A percentile compares a stretch with the other conserved stretches of the same genome.
phyloP scores from a whole-genome alignment of 106 monocot species.

The Acanthochlamys bracteata region DNA sequence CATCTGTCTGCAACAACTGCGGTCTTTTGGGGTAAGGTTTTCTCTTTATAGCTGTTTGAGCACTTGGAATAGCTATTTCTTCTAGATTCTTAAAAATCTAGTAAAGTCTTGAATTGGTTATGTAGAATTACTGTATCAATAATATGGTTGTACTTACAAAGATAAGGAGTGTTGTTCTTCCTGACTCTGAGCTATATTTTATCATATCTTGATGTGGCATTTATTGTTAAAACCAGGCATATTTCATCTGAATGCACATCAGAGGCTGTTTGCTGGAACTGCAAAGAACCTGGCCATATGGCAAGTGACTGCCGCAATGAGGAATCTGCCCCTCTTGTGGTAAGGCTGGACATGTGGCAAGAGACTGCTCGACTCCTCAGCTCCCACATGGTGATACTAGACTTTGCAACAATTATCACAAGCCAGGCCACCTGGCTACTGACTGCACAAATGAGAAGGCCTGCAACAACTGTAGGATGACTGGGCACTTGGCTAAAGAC shows the following conservation, averaged over 20 bases:
- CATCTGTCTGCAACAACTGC: slow-evolving; percentile 92
- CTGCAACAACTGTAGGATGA: slow-evolving; percentile 73
- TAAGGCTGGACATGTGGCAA: slow-evolving; percentile 61
- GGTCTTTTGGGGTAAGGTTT: slow-evolving; percentile 83
- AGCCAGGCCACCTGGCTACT: slow-evolving; percentile 56
- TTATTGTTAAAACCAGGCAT: slow-evolving; percentile 30
- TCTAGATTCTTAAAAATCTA: background rate
- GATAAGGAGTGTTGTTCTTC: too few species aligned
- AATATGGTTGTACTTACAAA: too few species aligned
- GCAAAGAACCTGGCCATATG: slow-evolving; percentile 68
- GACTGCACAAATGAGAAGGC: slow-evolving; percentile 75
- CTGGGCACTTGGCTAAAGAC: slow-evolving; percentile 73
- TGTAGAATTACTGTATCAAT: too few species aligned
- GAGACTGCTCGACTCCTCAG: slow-evolving; percentile 38
- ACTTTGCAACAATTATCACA: slow-evolving; percentile 75
- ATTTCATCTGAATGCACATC: slow-evolving; percentile 62
- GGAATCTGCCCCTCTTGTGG: slow-evolving; percentile 66
- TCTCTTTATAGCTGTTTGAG: background rate
- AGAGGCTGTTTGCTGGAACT: slow-evolving; percentile 74
- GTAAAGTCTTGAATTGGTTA: background rate
- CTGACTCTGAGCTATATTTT: background rate
- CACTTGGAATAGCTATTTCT: background rate
- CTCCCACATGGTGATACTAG: slow-evolving; percentile 19
- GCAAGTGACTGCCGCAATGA: slow-evolving; percentile 67
- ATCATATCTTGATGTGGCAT: background rate